Conservation (phyloP, 495 filamentous ascomycete genomes). For the Penicillium lagena region DNA sequence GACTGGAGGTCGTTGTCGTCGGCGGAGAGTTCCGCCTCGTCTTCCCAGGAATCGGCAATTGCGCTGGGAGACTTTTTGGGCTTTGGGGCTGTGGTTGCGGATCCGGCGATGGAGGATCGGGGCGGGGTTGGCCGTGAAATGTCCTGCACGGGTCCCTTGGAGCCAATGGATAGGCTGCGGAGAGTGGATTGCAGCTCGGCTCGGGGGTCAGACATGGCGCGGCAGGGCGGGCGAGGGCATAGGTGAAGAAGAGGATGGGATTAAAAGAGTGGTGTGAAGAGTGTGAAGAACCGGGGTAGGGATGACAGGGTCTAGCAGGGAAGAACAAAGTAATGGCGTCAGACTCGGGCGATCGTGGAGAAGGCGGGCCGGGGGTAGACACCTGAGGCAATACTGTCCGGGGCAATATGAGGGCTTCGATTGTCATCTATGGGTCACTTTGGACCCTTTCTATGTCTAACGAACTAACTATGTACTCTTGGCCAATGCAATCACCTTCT, state of each 20-base stretch:
- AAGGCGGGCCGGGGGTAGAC: slow-evolving; percentile 15
- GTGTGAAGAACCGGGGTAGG: not conserved
- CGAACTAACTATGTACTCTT: not conserved
- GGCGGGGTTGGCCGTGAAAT: slow-evolving; percentile 19
- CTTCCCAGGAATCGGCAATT: slow-evolving; percentile 83
- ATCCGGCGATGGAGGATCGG: slow-evolving; percentile 4
- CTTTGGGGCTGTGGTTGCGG: slow-evolving; percentile 11
- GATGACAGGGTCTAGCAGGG: not conserved
- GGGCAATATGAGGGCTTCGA: not conserved
- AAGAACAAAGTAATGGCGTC: slow-evolving; percentile 18
- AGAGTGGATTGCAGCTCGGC: slow-evolving; percentile 40
- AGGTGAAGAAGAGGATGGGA: not conserved
- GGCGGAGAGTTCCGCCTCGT: slow-evolving; percentile 46
- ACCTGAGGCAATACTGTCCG: slow-evolving; percentile 1
- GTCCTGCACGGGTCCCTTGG: slow-evolving; percentile 29
- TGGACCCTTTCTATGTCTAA: too few relatives aligned
- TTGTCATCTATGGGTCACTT: too few relatives aligned
- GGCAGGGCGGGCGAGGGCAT: not conserved
- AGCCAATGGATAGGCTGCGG: slow-evolving; percentile 36
- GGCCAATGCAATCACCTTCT: slow-evolving; percentile 66
- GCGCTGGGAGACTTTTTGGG: slow-evolving; percentile 34
- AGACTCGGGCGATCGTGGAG: slow-evolving; percentile 24
- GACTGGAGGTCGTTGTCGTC: slow-evolving; percentile 22
- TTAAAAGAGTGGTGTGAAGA: not conserved
- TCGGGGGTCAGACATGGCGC: slow-evolving; percentile 20